Conservation (phyloP, 305 asterid genomes). For the Ajuga reptans region DNA sequence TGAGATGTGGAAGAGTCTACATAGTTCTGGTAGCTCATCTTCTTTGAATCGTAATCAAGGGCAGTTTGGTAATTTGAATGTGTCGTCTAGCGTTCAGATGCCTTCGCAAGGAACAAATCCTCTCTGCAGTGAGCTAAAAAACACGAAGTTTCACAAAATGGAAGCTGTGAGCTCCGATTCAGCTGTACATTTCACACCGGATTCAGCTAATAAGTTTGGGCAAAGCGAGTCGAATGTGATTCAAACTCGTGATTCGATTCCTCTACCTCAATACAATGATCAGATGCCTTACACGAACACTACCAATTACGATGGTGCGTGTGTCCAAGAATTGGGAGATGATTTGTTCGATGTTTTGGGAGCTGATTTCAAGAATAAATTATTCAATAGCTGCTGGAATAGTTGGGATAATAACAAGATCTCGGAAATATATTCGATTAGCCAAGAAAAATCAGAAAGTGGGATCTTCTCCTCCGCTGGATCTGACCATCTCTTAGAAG, state of each 20-base stretch:
- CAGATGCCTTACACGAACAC: not conserved
- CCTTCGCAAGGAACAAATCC: slow-evolving; percentile 27
- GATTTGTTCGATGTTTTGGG: slow-evolving; percentile 86
- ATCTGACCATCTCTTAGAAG: slow-evolving; percentile 65
- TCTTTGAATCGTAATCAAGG: slow-evolving; percentile 17
- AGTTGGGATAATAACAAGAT: slow-evolving; percentile 27
- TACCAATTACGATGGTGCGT: not conserved
- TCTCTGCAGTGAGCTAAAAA: slow-evolving; percentile 20
- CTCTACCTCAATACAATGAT: slow-evolving; percentile 14
- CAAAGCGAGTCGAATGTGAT: slow-evolving; percentile 11
- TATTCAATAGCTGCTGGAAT: slow-evolving; percentile 44
- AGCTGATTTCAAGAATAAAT: slow-evolving; percentile 58
- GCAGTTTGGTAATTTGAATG: slow-evolving; percentile 18
- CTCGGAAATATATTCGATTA: slow-evolving; percentile 29
- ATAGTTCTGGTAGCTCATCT: slow-evolving; percentile 29
- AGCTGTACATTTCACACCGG: slow-evolving; percentile 19
- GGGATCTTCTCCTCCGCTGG: slow-evolving; percentile 37
- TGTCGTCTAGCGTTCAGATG: slow-evolving; percentile 22
- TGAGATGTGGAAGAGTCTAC: slow-evolving; percentile 43
- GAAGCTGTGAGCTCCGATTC: slow-evolving; percentile 25
- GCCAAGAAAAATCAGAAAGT: slow-evolving; percentile 43
- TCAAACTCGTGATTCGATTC: slow-evolving; percentile 3
- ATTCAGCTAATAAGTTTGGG: slow-evolving; percentile 17
- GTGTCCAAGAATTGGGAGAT: slow-evolving; percentile 41
- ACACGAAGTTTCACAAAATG: slow-evolving; percentile 25